Percentiles rank a stretch among this genome's conserved stretches.
phyloP scores from a whole-genome alignment of 2,329 filamentous ascomycete genomes.

The Verticillium isaacii region DNA sequence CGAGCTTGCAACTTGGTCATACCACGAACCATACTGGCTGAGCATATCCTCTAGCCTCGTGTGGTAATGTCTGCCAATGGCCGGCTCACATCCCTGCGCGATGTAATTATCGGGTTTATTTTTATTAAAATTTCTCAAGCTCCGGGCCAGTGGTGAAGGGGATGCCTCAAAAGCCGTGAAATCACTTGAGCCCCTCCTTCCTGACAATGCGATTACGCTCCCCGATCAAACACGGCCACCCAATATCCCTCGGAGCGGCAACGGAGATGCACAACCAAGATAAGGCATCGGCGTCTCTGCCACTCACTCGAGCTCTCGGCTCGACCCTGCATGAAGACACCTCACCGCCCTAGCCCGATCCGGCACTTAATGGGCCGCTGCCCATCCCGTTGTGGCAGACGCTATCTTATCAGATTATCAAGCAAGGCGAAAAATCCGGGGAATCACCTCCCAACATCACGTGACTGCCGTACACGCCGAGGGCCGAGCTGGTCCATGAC shows the following conservation, averaged over 20 bases:
- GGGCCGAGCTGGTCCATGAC: conserved; percentile 10
- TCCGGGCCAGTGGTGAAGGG: too few relatives aligned
- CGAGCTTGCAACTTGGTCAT: too few relatives aligned
- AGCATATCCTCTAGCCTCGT: too few relatives aligned
- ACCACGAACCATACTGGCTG: too few relatives aligned
- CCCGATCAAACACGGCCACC: background rate
- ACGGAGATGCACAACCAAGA: background rate
- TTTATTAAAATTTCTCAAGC: too few relatives aligned
- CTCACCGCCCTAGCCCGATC: background rate
- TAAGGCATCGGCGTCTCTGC: background rate
- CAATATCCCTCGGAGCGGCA: background rate
- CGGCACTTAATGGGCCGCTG: background rate
- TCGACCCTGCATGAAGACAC: background rate
- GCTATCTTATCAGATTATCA: background rate
- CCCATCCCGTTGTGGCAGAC: background rate
- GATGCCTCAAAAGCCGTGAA: too few relatives aligned
- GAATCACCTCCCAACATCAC: background rate
- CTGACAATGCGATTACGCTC: background rate
- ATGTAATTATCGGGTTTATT: too few relatives aligned
- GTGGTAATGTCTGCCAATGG: too few relatives aligned
- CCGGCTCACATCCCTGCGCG: too few relatives aligned
- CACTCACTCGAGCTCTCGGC: background rate
- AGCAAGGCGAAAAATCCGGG: background rate
- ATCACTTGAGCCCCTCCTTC: too few relatives aligned
- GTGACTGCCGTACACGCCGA: conserved; percentile 3